Percentiles rank a stretch among this genome's conserved stretches.
These are phyloP conservation scores for Vaccinium vitisidaea DNA, from an alignment of 148 eudicot genomes.

Conservation along the genomic window DNA sequence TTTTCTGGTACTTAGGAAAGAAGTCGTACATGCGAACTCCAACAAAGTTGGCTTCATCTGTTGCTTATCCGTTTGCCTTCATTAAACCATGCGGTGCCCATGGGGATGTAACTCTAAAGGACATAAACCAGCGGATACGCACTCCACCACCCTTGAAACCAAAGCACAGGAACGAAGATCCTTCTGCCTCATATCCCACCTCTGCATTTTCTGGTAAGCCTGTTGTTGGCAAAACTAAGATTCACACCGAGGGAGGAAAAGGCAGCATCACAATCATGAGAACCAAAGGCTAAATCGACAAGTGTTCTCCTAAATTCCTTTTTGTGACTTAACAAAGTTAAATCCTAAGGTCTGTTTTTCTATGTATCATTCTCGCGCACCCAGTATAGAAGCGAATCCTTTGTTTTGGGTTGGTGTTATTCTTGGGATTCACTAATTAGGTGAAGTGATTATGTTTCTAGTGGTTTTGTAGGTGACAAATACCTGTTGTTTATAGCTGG, in stretches of 20 bases:
- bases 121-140: slow-evolving; percentile 78
- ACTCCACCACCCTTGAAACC: slow-evolving; percentile 65
- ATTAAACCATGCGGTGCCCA: slow-evolving; percentile 74
- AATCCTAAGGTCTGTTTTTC: background rate
- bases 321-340: background rate
- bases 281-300: slow-evolving; percentile 74
- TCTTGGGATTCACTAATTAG: slow-evolving; percentile 17
- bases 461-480: slow-evolving; percentile 5
- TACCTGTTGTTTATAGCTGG: slow-evolving; percentile 16
- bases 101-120: slow-evolving; percentile 86
- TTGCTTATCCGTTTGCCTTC: slow-evolving; percentile 79
- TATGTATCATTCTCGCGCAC: background rate
- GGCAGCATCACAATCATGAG: slow-evolving; percentile 98
- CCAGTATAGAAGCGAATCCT: slow-evolving; percentile 10
- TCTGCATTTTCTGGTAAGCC: slow-evolving; percentile 96
- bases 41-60: slow-evolving; percentile 59
- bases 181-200: slow-evolving; percentile 47
- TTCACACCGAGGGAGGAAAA: slow-evolving; percentile 91
- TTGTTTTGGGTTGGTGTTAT: slow-evolving; percentile 1
- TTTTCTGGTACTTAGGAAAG: slow-evolving; percentile 43
- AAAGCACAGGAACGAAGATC: slow-evolving; percentile 43
- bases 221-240: slow-evolving; percentile 88
- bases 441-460: slow-evolving; percentile 13
- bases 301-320: slow-evolving; percentile 10
- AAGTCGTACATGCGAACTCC: slow-evolving; percentile 73